Evolutionary conservation across 306 rosid genomes (phyloP).

Genomic region (Dalbergia cochinchinensis): DNA sequence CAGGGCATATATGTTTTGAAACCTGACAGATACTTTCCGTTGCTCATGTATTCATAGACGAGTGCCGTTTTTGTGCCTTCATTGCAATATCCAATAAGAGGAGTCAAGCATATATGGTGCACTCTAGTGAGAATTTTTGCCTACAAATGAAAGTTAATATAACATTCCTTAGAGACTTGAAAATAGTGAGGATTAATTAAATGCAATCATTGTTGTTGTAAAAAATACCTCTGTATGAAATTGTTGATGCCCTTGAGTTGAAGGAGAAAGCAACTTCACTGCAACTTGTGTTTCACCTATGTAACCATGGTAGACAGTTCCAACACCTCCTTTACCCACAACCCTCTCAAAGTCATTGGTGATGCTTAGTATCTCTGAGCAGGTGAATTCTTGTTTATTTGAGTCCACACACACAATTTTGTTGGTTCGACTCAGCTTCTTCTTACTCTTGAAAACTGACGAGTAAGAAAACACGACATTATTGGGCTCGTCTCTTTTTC

Average conservation of each 20-base stretch:
- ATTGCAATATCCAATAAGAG: constrained; percentile 24
- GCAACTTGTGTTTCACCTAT: constrained; percentile 51
- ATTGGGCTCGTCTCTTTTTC: neutral
- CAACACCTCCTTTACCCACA: constrained; percentile 62
- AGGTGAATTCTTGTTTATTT: constrained; percentile 39
- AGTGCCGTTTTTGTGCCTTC: constrained; percentile 44
- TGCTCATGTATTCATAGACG: constrained; percentile 54
- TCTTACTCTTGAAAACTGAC: neutral
- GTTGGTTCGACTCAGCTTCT: neutral
- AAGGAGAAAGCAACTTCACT: constrained; percentile 56
- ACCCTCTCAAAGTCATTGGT: constrained; percentile 54
- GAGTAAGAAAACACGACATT: neutral
- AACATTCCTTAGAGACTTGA: neutral
- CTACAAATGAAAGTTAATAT: constrained; percentile 3
- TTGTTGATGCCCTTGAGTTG: constrained; percentile 52
- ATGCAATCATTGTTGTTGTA: neutral
- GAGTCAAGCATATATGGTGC: constrained; percentile 7
- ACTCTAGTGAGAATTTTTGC: constrained; percentile 14
- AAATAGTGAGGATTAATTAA: neutral
- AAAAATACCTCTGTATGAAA: constrained; percentile 52
- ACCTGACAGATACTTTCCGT: constrained; percentile 49
- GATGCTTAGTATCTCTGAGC: constrained; percentile 47
- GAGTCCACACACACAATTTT: neutral
- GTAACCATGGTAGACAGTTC: constrained; percentile 57
- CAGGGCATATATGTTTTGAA: neutral